Evolutionary conservation across 169 alveolate species (phyloP).

Genomic region (Cryptosporidium viatorum): DNA sequence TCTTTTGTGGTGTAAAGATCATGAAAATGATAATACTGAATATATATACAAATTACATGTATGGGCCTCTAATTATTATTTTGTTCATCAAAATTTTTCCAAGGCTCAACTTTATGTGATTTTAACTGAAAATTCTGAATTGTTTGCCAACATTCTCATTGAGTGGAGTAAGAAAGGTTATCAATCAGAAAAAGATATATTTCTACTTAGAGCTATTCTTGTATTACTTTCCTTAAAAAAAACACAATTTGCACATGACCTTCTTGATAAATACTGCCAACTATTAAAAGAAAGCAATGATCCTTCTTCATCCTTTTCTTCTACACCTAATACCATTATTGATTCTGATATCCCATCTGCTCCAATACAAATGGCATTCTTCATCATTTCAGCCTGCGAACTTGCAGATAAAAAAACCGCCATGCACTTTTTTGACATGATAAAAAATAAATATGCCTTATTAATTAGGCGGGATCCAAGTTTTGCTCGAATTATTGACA

Average conservation of each 20-base stretch:
- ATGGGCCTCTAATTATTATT: constrained; percentile 66
- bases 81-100: constrained; percentile 15
- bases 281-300: neutral
- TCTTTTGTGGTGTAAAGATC: constrained; percentile 52
- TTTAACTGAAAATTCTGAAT: constrained; percentile 32
- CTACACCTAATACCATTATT: neutral
- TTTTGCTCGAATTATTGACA: constrained; percentile 11
- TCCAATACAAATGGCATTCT: constrained; percentile 40
- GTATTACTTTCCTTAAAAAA: constrained; percentile 27
- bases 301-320: neutral
- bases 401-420: constrained; percentile 34
- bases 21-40: constrained; percentile 10
- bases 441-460: constrained; percentile 30
- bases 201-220: constrained; percentile 68
- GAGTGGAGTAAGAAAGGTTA: constrained; percentile 64
- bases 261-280: constrained; percentile 25
- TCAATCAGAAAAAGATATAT: constrained; percentile 55
- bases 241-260: constrained; percentile 37
- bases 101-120: constrained; percentile 62
- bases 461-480: constrained; percentile 40
- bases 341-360: constrained; percentile 8
- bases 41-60: constrained; percentile 26
- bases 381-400: constrained; percentile 44
- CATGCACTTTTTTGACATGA: constrained; percentile 35
- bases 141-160: constrained; percentile 37